Evolutionary conservation across 305 asterid genomes (phyloP).

Genomic region (Fraxinus velutina): DNA sequence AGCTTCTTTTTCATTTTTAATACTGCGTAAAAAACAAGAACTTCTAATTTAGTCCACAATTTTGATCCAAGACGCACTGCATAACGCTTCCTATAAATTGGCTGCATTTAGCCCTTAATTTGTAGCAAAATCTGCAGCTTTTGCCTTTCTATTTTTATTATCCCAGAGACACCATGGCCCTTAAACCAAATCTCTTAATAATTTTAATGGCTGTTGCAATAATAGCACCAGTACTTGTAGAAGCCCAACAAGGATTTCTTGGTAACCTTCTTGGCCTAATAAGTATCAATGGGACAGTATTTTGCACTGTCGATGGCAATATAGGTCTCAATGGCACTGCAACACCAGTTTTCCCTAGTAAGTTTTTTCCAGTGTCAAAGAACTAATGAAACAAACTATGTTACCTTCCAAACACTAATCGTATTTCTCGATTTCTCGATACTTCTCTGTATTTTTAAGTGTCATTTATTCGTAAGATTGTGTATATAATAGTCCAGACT

Average conservation of each 20-base stretch:
- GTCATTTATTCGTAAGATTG: background rate
- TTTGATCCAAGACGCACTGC: background rate
- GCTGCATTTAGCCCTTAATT: slow-evolving; percentile 2
- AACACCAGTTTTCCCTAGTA: slow-evolving; percentile 38
- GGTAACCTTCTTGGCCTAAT: slow-evolving; percentile 22
- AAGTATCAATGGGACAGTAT: slow-evolving; percentile 26
- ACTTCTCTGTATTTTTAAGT: background rate
- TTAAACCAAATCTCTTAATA: slow-evolving; percentile 10
- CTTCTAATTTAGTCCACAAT: slow-evolving; percentile 10
- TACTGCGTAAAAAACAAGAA: background rate
- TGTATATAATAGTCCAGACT: background rate
- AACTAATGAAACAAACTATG: background rate
- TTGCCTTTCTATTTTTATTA: background rate
- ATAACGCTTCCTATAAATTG: slow-evolving; percentile 28
- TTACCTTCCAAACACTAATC: background rate
- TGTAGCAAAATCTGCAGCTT: background rate
- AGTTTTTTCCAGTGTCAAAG: background rate
- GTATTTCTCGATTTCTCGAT: background rate
- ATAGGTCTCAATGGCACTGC: slow-evolving; percentile 25
- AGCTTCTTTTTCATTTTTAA: background rate
- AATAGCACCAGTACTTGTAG: slow-evolving; percentile 24
- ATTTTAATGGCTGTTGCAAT: slow-evolving; percentile 11
- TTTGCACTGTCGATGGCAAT: slow-evolving; percentile 32
- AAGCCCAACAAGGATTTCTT: slow-evolving; percentile 32
- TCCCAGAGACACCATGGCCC: slow-evolving; percentile 19